Conservation (phyloP, 140 eudicot genomes). For the Oenanthe javanica region DNA sequence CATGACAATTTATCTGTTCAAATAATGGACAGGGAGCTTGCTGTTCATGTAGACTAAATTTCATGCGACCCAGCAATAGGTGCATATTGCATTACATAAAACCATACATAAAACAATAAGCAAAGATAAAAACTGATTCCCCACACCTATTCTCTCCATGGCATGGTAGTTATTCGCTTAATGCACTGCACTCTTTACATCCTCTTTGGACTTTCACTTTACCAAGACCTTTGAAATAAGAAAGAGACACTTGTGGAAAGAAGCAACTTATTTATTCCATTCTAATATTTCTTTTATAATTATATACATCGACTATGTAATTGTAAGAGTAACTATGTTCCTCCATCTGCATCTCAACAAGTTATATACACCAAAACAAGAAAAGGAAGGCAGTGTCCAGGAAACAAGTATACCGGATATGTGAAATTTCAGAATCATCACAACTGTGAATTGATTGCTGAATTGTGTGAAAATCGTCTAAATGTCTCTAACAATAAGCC, state of each 20-base stretch:
- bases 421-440: background rate
- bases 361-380: conserved; percentile 1
- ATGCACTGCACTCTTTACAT: background rate
- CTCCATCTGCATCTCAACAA: conserved; percentile 2
- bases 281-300: background rate
- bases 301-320: background rate
- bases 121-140: no score
- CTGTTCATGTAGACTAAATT: background rate
- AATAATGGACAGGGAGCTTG: background rate
- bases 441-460: background rate
- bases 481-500: background rate
- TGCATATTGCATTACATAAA: background rate
- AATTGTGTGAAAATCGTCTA: background rate
- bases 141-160: background rate
- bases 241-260: background rate
- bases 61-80: background rate
- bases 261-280: background rate
- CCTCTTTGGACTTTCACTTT: background rate
- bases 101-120: no score
- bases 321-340: background rate
- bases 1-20: background rate
- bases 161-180: background rate
- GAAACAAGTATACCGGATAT: background rate
- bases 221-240: background rate
- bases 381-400: background rate